phyloP scores from a whole-genome alignment of 345 rosid genomes.

The Raphanus sativus region DNA sequence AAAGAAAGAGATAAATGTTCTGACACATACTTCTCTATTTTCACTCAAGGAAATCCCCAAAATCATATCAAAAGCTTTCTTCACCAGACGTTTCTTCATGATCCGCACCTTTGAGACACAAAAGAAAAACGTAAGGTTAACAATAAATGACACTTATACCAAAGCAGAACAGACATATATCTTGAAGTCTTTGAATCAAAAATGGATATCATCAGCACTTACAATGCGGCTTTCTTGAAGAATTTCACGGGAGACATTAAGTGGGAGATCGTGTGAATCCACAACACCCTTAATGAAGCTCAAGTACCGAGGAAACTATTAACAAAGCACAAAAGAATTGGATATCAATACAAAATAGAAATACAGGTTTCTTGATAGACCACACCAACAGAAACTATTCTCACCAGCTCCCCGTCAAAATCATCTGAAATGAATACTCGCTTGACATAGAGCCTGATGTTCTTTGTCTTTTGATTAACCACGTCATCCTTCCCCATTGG shows the following conservation, averaged over 20 bases:
- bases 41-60: conserved; percentile 88
- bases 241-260: conserved; percentile 94
- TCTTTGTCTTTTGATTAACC: conserved; percentile 87
- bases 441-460: conserved; percentile 91
- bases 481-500: conserved; percentile 84
- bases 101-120: conserved; percentile 67
- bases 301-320: conserved; percentile 88
- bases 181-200: background rate
- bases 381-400: conserved; percentile 25
- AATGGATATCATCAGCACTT: conserved; percentile 27
- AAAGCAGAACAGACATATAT: background rate
- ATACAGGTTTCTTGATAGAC: background rate
- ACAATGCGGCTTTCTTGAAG: conserved; percentile 98
- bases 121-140: conserved; percentile 15
- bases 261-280: conserved; percentile 96
- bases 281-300: conserved; percentile 98
- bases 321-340: conserved; percentile 2
- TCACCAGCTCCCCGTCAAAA: conserved; percentile 97
- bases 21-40: conserved; percentile 65
- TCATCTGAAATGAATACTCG: conserved; percentile 96
- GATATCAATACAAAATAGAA: background rate
- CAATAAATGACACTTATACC: background rate
- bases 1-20: background rate
- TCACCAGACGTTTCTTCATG: conserved; percentile 88
- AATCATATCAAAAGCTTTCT: conserved; percentile 96